phyloP scores from a whole-genome alignment of 225 moss, liverwort and hornwort species.

The Bryoerythrophyllum caledonicum region DNA sequence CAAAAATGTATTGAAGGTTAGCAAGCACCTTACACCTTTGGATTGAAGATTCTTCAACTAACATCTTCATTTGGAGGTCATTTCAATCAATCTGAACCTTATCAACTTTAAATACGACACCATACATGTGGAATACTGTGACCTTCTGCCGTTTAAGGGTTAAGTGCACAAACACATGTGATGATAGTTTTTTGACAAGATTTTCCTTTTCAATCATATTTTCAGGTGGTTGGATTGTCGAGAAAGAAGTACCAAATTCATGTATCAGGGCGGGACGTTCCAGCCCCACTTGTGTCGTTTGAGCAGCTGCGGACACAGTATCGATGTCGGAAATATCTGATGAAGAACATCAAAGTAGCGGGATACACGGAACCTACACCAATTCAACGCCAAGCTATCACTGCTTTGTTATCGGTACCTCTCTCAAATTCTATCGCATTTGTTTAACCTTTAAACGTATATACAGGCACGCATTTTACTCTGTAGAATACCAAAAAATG shows the following conservation, averaged over 20 bases:
- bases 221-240: constrained; percentile 51
- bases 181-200: not conserved
- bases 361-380: constrained; percentile 85
- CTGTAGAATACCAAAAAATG: too few species aligned
- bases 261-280: constrained; percentile 78
- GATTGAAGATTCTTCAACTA: too few species aligned
- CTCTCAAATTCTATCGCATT: too few species aligned
- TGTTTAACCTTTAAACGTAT: too few species aligned
- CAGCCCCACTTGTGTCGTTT: constrained; percentile 67
- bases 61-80: too few species aligned
- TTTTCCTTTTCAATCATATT: constrained; percentile 6
- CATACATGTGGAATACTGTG: too few species aligned
- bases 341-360: constrained; percentile 57
- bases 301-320: constrained; percentile 69
- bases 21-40: too few species aligned
- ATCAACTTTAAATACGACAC: too few species aligned
- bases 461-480: too few species aligned
- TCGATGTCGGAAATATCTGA: constrained; percentile 61
- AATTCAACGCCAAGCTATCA: constrained; percentile 91
- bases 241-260: constrained; percentile 80
- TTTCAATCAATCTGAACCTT: too few species aligned
- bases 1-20: too few species aligned
- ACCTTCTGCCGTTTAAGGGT: too few species aligned
- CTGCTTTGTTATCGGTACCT: constrained; percentile 58
- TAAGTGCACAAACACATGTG: not conserved